Evolutionary conservation across 495 filamentous ascomycete species (phyloP).

Genomic region (Neurospora sp.): DNA sequence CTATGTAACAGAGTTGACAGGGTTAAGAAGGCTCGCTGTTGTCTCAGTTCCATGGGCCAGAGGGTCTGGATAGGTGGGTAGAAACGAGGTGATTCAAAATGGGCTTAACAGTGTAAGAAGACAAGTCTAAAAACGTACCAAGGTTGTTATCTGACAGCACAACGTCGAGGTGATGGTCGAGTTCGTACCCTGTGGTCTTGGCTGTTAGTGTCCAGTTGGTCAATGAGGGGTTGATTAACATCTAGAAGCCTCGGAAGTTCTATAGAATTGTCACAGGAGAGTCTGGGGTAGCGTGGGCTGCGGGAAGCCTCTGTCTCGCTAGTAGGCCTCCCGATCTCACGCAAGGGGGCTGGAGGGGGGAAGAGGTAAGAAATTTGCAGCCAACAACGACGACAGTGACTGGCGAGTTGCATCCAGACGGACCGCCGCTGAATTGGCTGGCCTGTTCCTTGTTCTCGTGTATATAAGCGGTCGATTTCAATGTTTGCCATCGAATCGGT

Average conservation of each 20-base stretch:
- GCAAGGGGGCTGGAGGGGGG: background rate
- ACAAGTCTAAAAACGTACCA: background rate
- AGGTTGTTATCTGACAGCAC: background rate
- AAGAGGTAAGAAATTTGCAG: background rate
- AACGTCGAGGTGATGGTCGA: background rate
- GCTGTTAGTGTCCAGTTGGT: background rate
- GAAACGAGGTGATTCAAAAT: background rate
- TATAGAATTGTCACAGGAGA: background rate
- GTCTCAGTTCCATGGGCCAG: background rate
- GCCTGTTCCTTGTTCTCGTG: background rate
- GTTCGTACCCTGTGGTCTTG: background rate
- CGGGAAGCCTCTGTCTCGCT: background rate
- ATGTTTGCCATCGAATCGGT: background rate
- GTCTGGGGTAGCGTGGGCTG: background rate
- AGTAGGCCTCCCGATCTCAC: background rate
- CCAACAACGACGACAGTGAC: background rate
- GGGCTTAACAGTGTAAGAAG: background rate
- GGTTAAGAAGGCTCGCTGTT: background rate
- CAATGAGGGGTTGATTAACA: background rate
- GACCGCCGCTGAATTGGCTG: background rate
- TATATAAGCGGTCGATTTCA: background rate
- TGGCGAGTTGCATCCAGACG: background rate
- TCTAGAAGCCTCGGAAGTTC: background rate
- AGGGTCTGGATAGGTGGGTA: background rate
- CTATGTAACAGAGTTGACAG: background rate